These are phyloP conservation scores for Trypanosoma mega DNA, from an alignment of 208 protist species.

Conservation along the genomic window DNA sequence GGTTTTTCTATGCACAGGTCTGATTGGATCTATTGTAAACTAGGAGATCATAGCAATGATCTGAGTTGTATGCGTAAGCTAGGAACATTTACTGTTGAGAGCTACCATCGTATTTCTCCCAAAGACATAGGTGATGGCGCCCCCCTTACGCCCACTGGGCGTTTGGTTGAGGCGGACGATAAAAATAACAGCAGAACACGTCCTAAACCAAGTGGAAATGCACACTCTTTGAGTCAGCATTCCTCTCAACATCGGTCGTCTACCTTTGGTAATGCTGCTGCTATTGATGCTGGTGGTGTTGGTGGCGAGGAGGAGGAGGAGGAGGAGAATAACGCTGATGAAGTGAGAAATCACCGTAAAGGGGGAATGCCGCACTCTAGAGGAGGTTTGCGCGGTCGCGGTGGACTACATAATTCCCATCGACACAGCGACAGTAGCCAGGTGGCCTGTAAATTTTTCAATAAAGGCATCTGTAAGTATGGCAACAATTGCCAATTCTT, in stretches of 20 bases:
- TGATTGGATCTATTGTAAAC: constrained; percentile 25
- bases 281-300: not conserved
- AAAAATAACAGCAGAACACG: constrained; percentile 12
- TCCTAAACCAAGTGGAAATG: not conserved
- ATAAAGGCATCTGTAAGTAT: constrained; percentile 22
- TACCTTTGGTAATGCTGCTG: constrained; percentile 4
- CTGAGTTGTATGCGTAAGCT: constrained; percentile 20
- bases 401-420: constrained; percentile 21
- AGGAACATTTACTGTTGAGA: constrained; percentile 21
- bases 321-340: constrained; percentile 18
- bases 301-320: constrained; percentile 17
- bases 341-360: constrained; percentile 16
- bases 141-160: constrained; percentile 7
- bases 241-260: not conserved
- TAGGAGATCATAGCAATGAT: constrained; percentile 26
- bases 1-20: constrained; percentile 13
- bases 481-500: constrained; percentile 20
- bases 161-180: constrained; percentile 15
- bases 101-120: constrained; percentile 19
- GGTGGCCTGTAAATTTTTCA: constrained; percentile 25
- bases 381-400: constrained; percentile 21
- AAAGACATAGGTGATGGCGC: constrained; percentile 12
- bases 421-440: constrained; percentile 15
- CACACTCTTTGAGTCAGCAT: constrained; percentile 7
- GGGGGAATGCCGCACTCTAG: constrained; percentile 13